phyloP scores from a whole-genome alignment of 306 rosid genomes.

The Vigna reflexopilosa region DNA sequence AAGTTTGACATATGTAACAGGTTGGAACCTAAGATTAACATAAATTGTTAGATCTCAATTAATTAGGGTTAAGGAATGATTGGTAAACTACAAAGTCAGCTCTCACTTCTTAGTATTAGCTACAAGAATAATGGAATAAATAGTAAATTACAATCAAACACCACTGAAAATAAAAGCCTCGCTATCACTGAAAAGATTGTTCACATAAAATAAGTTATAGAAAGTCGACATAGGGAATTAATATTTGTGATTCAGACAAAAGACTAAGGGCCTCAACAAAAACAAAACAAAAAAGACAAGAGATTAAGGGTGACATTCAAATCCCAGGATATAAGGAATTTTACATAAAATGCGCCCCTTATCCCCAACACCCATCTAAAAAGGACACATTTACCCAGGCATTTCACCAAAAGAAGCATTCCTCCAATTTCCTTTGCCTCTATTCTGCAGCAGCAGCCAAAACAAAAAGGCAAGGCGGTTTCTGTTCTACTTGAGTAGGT shows the following conservation, averaged over 20 bases:
- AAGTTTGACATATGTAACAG: neutral
- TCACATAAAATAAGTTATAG: constrained; percentile 11
- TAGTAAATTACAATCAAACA: constrained; percentile 2
- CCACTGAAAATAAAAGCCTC: neutral
- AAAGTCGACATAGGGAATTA: neutral
- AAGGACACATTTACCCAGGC: neutral
- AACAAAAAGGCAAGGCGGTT: neutral
- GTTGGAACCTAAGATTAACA: constrained; percentile 18
- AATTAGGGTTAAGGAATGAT: constrained; percentile 30
- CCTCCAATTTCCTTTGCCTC: neutral
- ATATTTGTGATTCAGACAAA: constrained; percentile 6
- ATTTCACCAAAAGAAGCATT: neutral
- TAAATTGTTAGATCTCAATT: constrained; percentile 14
- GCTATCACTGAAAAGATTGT: constrained; percentile 22
- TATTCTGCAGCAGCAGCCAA: neutral
- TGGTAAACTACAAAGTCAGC: constrained; percentile 1
- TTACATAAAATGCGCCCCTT: neutral
- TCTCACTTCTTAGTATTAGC: constrained; percentile 10
- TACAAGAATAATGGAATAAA: constrained; percentile 16
- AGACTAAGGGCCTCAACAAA: neutral
- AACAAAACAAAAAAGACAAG: too few relatives aligned
- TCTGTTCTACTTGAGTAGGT: neutral
- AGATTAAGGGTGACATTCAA: neutral
- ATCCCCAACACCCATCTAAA: neutral
- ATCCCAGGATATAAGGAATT: neutral